Percentiles rank a stretch among this genome's conserved stretches.
These are phyloP conservation scores for Tolypocladium ovalisporum DNA, from an alignment of 2,329 filamentous ascomycete species.

Conservation along the genomic window DNA sequence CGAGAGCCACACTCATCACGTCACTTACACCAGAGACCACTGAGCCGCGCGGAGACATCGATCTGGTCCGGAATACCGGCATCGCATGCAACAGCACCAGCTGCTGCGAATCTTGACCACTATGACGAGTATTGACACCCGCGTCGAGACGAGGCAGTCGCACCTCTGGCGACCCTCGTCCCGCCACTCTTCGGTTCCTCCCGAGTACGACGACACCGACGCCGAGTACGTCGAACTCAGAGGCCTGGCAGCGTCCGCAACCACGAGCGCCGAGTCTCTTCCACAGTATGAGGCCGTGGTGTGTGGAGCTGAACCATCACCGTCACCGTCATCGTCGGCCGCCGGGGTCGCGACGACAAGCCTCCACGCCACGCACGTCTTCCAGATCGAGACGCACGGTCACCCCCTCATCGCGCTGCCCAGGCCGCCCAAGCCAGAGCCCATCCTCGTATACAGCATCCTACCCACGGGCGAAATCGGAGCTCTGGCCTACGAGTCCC, in stretches of 20 bases:
- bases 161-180: not conserved
- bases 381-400: slow-evolving; percentile 39
- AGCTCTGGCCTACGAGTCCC: slow-evolving; percentile 37
- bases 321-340: slow-evolving; percentile 4
- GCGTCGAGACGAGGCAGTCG: not conserved
- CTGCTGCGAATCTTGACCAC: not conserved
- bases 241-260: slow-evolving; percentile 11
- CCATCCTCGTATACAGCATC: slow-evolving; percentile 32
- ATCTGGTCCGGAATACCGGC: not conserved
- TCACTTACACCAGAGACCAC: not conserved
- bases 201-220: slow-evolving; percentile 17
- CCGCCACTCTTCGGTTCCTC: slow-evolving; percentile 13
- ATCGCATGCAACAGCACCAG: not conserved
- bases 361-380: slow-evolving; percentile 31
- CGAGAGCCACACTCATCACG: not conserved
- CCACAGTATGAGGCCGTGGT: slow-evolving; percentile 12
- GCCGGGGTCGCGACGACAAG: slow-evolving; percentile 4
- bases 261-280: slow-evolving; percentile 15
- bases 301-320: not conserved
- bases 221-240: slow-evolving; percentile 13
- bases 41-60: not conserved
- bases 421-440: slow-evolving; percentile 20
- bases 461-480: slow-evolving; percentile 26
- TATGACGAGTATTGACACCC: slow-evolving; percentile 7
- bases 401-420: slow-evolving; percentile 32